Evolutionary conservation across 805 yeast genomes (phyloP).

Genomic region (Schwanniomyces sp.): DNA sequence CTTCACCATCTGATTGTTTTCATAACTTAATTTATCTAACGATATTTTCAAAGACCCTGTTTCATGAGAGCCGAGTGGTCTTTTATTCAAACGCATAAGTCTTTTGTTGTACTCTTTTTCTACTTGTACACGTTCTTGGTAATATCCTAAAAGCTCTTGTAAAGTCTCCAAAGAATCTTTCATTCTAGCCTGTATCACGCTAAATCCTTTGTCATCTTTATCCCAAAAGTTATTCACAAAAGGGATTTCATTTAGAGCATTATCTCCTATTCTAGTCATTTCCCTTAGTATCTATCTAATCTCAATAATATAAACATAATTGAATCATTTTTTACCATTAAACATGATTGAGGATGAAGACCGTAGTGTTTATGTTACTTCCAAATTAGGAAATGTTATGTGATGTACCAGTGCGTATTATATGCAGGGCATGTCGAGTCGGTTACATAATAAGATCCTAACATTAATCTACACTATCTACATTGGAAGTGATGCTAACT

Average conservation of each 20-base stretch:
- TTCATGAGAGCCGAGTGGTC: slow-evolving; percentile 54
- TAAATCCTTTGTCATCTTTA: slow-evolving; percentile 60
- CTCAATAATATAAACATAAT: not conserved
- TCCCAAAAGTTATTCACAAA: slow-evolving; percentile 58
- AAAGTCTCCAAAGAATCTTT: slow-evolving; percentile 58
- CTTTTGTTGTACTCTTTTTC: slow-evolving; percentile 73
- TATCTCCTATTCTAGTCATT: slow-evolving; percentile 6
- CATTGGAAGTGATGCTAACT: no score
- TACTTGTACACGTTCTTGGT: slow-evolving; percentile 48
- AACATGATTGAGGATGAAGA: not conserved
- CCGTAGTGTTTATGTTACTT: slow-evolving; percentile 9
- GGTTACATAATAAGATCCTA: not conserved
- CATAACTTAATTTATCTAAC: slow-evolving; percentile 56
- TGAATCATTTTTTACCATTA: not conserved
- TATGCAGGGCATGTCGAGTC: not conserved
- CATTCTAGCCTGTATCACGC: slow-evolving; percentile 54
- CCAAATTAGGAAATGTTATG: slow-evolving; percentile 12
- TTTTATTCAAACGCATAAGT: slow-evolving; percentile 50
- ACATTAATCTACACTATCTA: no score
- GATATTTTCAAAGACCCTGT: slow-evolving; percentile 60
- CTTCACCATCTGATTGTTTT: slow-evolving; percentile 58
- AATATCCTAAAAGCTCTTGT: slow-evolving; percentile 34
- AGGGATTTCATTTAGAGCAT: slow-evolving; percentile 14
- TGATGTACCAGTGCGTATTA: not conserved
- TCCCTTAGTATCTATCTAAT: not conserved